Evolutionary conservation across 345 rosid genomes (phyloP), one percentile per base, ranked within the genome.

Genomic region (Rhodamnia rubescens): DNA sequence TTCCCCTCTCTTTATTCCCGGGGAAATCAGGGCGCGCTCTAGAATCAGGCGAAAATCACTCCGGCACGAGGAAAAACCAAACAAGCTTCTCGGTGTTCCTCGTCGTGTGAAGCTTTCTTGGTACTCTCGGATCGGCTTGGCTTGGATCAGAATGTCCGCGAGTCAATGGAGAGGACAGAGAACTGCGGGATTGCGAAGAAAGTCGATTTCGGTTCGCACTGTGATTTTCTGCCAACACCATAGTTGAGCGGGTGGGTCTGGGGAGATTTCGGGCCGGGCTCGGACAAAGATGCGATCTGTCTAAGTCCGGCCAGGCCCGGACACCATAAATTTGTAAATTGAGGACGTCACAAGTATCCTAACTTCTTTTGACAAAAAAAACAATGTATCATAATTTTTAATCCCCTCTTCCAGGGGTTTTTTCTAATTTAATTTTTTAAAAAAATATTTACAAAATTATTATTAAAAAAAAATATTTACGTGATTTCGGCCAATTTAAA

Each of bases 271-370:
- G 44, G 78, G 78, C 47, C 24, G 47, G 78, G 47, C 47, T 69
- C 13, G 1, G 1, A 8, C 78, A 18, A 64, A 29, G 11, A 12
- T 32, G 11, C 4, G 3, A 64, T 8, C 8, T 4, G 2, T 16
- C 42, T 0, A 2, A 9, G 5, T 16, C 12, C 13, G 0, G 1
- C 5, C 13, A 8, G 57, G 57, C 57, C 57, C 57, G 57, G 57
- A 54, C 7, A 21, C 8, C 56, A 0, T 6, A 53, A 53, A 18
- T 16, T 15, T 53, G 55, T 18, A 53, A 18, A 16, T 16, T 6
- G 6, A 53, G 3, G 11, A 32, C 1, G 4, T 1, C 11, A 29
- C 20, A 14, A 59, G 7, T 27, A 0, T n/a, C n/a, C n/a, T n/a
- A n/a, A n/a, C n/a, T n/a, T n/a, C n/a, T n/a, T n/a, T n/a, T n/a